Evolutionary conservation across 2,329 filamentous ascomycete genomes (phyloP).

Genomic region (Hortaea werneckii): DNA sequence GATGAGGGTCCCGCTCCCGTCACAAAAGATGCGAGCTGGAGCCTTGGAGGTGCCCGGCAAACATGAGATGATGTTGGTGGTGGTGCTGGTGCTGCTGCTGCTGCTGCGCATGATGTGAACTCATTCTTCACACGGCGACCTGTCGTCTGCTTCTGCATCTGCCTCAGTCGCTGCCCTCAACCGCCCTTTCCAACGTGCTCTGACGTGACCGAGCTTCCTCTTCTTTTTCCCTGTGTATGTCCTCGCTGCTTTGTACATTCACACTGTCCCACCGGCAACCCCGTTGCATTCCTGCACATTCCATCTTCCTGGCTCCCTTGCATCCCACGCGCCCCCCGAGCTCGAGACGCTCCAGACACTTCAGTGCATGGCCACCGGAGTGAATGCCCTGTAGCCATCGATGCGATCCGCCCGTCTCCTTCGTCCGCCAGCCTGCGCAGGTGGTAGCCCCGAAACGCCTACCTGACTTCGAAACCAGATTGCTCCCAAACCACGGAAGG

Average conservation of each 20-base stretch:
- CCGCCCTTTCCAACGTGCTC: too few relatives aligned
- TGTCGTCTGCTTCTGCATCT: too few relatives aligned
- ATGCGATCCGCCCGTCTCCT: conserved; percentile 5
- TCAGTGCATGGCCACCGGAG: conserved; percentile 5
- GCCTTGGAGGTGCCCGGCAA: too few relatives aligned
- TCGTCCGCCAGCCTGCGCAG: conserved; percentile 4
- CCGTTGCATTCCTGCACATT: conserved; percentile 7
- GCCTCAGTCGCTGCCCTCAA: too few relatives aligned
- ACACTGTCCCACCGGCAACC: background rate
- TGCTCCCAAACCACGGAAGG: conserved; percentile 12
- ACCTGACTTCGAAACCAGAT: conserved; percentile 8
- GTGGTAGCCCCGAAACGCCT: conserved; percentile 5
- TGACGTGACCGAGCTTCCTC: too few relatives aligned
- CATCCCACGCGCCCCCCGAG: conserved; percentile 3
- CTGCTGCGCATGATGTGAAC: too few relatives aligned
- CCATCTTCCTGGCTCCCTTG: conserved; percentile 6
- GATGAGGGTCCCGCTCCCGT: too few relatives aligned
- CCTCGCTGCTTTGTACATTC: conserved; percentile 2
- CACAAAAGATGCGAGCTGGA: too few relatives aligned
- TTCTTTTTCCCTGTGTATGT: too few relatives aligned
- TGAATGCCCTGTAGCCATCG: conserved; percentile 4
- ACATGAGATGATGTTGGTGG: too few relatives aligned
- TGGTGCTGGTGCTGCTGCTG: too few relatives aligned
- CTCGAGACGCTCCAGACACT: conserved; percentile 6
- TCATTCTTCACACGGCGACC: too few relatives aligned